These are phyloP conservation scores for Nyctanthes arbortristis DNA, from an alignment of 257 asterid species.

Conservation along the genomic window DNA sequence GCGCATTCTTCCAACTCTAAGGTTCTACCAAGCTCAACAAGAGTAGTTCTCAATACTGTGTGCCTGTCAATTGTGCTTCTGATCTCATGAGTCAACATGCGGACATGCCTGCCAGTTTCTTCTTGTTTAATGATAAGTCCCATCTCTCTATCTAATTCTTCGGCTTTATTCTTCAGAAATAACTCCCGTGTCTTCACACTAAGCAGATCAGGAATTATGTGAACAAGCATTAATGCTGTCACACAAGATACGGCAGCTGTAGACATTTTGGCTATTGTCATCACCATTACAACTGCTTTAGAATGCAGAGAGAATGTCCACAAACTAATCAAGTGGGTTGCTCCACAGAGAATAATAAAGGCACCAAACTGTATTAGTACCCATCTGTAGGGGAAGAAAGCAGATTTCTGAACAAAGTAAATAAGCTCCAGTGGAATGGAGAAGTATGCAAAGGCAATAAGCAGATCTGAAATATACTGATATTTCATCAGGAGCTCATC, in stretches of 20 bases:
- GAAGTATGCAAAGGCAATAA: slow-evolving; percentile 72
- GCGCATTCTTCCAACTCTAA: slow-evolving; percentile 76
- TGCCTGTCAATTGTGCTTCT: slow-evolving; percentile 77
- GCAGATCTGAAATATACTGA: slow-evolving; percentile 70
- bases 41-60: slow-evolving; percentile 70
- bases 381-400: slow-evolving; percentile 79
- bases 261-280: slow-evolving; percentile 62
- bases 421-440: slow-evolving; percentile 74
- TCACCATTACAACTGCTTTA: slow-evolving; percentile 57
- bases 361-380: slow-evolving; percentile 77
- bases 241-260: slow-evolving; percentile 72
- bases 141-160: slow-evolving; percentile 72
- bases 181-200: slow-evolving; percentile 61
- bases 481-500: slow-evolving; percentile 63
- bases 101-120: slow-evolving; percentile 75
- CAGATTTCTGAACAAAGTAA: slow-evolving; percentile 63
- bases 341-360: slow-evolving; percentile 74
- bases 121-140: slow-evolving; percentile 73
- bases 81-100: slow-evolving; percentile 81
- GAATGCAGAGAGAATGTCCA: slow-evolving; percentile 74
- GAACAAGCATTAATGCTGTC: slow-evolving; percentile 73
- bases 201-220: slow-evolving; percentile 71
- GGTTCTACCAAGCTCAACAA: slow-evolving; percentile 69
- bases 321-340: slow-evolving; percentile 65
- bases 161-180: slow-evolving; percentile 60